Percentiles rank a stretch among this genome's conserved stretches.
These are phyloP conservation scores for Aspergillus transmontanensis DNA, from an alignment of 2,329 filamentous ascomycete genomes.

Conservation along the genomic window DNA sequence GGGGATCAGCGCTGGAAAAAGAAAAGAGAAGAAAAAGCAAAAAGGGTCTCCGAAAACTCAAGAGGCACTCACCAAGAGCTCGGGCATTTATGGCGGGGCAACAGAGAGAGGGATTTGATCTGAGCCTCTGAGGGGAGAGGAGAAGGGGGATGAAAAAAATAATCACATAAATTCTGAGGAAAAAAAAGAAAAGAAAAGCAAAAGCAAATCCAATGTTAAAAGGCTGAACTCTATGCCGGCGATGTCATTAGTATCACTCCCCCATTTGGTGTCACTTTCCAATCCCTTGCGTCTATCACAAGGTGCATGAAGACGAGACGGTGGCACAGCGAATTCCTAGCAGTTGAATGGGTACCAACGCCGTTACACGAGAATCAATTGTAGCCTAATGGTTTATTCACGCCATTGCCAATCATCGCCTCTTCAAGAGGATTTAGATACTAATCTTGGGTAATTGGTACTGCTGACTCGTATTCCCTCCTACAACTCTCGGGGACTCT, in stretches of 20 bases:
- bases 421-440: too few species aligned
- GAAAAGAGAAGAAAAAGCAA: neutral
- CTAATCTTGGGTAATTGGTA: neutral
- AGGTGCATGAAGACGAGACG: neutral
- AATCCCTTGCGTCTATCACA: slow-evolving; percentile 1
- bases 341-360: neutral
- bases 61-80: neutral
- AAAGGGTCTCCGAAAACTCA: neutral
- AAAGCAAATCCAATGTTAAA: neutral
- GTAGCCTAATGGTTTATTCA: neutral
- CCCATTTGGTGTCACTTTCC: neutral
- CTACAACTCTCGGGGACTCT: neutral
- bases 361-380: neutral
- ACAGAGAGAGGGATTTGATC: neutral
- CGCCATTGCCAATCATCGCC: too few species aligned
- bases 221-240: neutral
- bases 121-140: neutral
- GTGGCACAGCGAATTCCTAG: neutral
- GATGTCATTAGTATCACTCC: neutral
- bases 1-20: neutral
- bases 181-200: neutral
- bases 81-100: slow-evolving; percentile 4
- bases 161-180: neutral
- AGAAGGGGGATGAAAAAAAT: neutral
- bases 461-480: neutral